Evolutionary conservation across 2,329 filamentous ascomycete species (phyloP), one percentile per base, ranked within the genome.

Genomic region (Drechslerella dactyloides): DNA sequence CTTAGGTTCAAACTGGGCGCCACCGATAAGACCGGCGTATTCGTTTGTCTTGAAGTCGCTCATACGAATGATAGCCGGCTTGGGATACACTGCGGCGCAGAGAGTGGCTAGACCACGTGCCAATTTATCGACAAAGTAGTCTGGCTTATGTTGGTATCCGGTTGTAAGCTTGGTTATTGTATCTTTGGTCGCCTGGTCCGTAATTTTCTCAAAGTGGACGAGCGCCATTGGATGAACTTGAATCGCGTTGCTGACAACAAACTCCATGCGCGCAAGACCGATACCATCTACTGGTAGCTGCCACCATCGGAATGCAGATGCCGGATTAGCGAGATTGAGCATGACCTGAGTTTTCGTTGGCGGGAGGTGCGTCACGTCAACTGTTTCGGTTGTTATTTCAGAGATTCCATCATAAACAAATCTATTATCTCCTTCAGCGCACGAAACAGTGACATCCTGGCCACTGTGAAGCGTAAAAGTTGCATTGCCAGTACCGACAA

Each of bases 21-120:
- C 80, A 11, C 80, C 80, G 48, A 81, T 78, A 24, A 81, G 80
- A 23, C 76, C 74, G 1, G 79, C 78, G 73, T 81, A 81, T 64
- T 80, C 80, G 62, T 81, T 81, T 1, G 79, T 80, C 69, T 81
- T 81, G 73, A 81, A 81, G 73, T 81, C 80, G 60, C 79, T 81
- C 76, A 81, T 76, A 24, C 79, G 79, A 51, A 80, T 76, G 58
- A 80, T 79, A 23, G 78, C 79, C 11, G 79, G 80, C 56, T 78
- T 78, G 24, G 80, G 80, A 52, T 79, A 80, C 5, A 80, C 77
- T 15, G 79, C 75, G 15, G 80, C 79, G 50, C 79, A 81, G 1
- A 81, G 77, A 19, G 78, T 74, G 4, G 80, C 79, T 30, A 81
- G 77, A 1, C 78, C 79, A n/a, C 74, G 77, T 0, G 79, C 63